These are phyloP conservation scores for Neofusicoccum ribis DNA, from an alignment of 2,329 filamentous ascomycete species.

Conservation along the genomic window DNA sequence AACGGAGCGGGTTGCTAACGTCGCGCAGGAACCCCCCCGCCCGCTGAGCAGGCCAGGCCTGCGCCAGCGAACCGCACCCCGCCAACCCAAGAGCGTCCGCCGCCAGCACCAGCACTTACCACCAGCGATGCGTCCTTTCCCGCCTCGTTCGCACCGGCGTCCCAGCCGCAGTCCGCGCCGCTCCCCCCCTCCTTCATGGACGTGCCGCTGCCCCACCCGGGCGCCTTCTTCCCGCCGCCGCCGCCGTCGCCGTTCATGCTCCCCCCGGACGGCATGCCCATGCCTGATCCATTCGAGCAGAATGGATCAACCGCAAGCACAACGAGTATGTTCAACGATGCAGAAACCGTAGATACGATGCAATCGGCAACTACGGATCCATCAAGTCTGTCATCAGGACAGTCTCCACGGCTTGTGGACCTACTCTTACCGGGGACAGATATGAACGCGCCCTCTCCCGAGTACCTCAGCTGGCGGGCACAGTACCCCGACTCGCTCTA, in stretches of 20 bases:
- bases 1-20: slow-evolving; percentile 1
- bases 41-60: slow-evolving; percentile 2
- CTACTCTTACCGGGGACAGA: slow-evolving; percentile 52
- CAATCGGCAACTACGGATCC: slow-evolving; percentile 31
- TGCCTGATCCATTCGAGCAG: slow-evolving; percentile 34
- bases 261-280: slow-evolving; percentile 29
- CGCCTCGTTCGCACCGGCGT: not conserved
- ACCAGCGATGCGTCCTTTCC: slow-evolving; percentile 12
- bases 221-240: slow-evolving; percentile 13
- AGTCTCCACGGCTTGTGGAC: slow-evolving; percentile 51
- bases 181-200: slow-evolving; percentile 15
- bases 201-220: slow-evolving; percentile 20
- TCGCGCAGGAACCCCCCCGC: slow-evolving; percentile 21
- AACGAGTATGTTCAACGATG: slow-evolving; percentile 40
- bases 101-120: not conserved
- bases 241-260: slow-evolving; percentile 28
- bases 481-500: slow-evolving; percentile 37
- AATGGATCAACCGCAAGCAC: slow-evolving; percentile 34
- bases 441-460: slow-evolving; percentile 43
- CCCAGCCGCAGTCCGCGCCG: not conserved
- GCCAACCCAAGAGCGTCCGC: slow-evolving; percentile 6
- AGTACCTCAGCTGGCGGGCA: slow-evolving; percentile 35
- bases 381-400: slow-evolving; percentile 43
- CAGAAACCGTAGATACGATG: slow-evolving; percentile 30
- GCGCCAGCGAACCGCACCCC: slow-evolving; percentile 10